Base-by-base conservation (phyloP, 2,329 filamentous ascomycete species). In the Teratosphaeria nubilosa region DNA sequence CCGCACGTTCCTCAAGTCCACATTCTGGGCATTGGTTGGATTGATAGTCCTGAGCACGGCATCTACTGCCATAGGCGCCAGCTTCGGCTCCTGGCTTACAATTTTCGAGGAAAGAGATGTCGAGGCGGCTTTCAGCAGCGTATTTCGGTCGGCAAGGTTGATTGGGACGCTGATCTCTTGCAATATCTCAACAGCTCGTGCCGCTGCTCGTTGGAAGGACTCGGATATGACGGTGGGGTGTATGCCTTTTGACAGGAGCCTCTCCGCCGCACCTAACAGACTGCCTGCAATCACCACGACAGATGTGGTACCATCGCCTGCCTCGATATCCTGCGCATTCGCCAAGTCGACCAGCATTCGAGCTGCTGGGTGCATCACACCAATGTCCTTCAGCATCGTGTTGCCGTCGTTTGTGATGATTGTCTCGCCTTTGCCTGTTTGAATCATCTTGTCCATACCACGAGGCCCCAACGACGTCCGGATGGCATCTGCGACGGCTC, bases 371-470 rank as follows among this genome's bases (percentile, higher is more conserved):
- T 99, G 94, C 87, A 99, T 91, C 66, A 99, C 94, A 65, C 90
- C 88, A 94, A 99, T 97, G 80, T 92, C 92, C 79, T 89, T 95
- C 72, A 99, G 79, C 92, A 99, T 99, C 59, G 94, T 99, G 79
- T 95, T 95, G 74, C 94, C 94, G 77, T 99, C 94, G 80, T 99
- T 99, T 71, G 94, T 99, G 78, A 99, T 99, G 75, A 97, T 94
- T 59, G 91, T 96, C 76, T 95, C 90, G 77, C 92, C 94, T 78
- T 90, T 96, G 73, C 91, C 89, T 60, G 88, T 95, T 80, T 95
- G 88, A 69, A 99, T 97, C 91, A 96, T 96, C 81, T 96, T 96
- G 80, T 96, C 91, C 91, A 96, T 96, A 34, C 94, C 94, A 76
- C 94, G 86, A 65, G 94, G 94, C 64, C 94, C 94, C 66, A 99